Base-by-base conservation (phyloP, 2,329 filamentous ascomycete species). In the Alternaria triticina region DNA sequence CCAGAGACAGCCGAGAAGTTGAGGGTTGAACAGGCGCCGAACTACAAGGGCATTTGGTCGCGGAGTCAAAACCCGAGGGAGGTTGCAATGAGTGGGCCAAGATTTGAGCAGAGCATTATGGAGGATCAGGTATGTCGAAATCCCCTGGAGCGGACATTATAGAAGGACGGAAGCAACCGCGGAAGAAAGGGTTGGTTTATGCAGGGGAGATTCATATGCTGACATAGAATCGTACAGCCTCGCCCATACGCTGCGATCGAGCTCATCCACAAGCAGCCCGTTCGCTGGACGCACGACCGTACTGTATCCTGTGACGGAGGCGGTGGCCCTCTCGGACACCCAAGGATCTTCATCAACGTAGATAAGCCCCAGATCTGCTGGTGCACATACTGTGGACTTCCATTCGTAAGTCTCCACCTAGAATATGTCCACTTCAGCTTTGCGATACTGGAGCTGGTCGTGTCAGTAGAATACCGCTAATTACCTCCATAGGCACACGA, bases 101-200 rank as follows among this genome's bases (percentile, higher is more conserved):
- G 95, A 73, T 99, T 99, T 77, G 96, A 99, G 86, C 95, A 98
- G 88, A 98, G 93, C 33, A 93, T 97, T 76, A 95, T 98, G 83
- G 89, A 90, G 73, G 83, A 91, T 71, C 96, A 99, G 92, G 95
- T 97, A 85, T 71, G 88, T 77, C 20, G 10, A 5, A 23, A 8
- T 40, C 6, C 7, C 11, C 3, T 17, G 22, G 10, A n/a, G n/a
- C 10, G 23, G 36, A 15, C 8, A 7, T 17, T 9, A 11, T 13
- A 2, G 51, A 23, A 22, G n/a, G 3, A 15, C 5, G 8, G 9
- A 15, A 28, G 12, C 25, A 10, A 33, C 17, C 30, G 7, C 15
- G n/a, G 45, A 15, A 13, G 25, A 45, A 10, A 2, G 3, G 17
- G 28, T 15, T 27, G 13, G 47, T 54, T 30, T 47, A 54, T 50